These are phyloP conservation scores for Xylariaceae sp. DNA, from an alignment of 2,329 filamentous ascomycete species.

Conservation along the genomic window DNA sequence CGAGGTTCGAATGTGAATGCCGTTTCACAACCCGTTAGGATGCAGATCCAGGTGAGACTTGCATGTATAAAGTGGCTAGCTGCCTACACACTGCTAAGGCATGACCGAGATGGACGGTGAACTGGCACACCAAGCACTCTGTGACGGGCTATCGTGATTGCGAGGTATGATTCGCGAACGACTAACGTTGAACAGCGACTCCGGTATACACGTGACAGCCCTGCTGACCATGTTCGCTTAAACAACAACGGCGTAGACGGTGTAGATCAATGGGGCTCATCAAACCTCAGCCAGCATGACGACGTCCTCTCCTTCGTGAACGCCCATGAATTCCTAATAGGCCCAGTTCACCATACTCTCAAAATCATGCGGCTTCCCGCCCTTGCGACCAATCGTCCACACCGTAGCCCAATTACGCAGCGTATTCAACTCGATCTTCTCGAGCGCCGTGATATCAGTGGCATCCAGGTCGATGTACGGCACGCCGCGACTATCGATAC, in stretches of 20 bases:
- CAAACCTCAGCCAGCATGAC: too few species aligned
- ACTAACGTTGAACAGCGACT: neutral
- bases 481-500: slow-evolving; percentile 29
- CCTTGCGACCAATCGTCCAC: slow-evolving; percentile 12
- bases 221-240: neutral
- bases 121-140: neutral
- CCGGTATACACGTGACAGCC: neutral
- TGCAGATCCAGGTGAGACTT: neutral
- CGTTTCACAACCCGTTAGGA: neutral
- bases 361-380: neutral
- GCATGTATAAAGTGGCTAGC: neutral
- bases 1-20: neutral
- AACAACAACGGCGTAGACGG: neutral
- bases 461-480: slow-evolving; percentile 43
- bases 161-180: neutral
- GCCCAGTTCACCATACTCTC: neutral
- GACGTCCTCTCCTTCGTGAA: too few species aligned
- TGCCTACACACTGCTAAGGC: neutral
- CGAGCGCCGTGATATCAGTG: slow-evolving; percentile 48
- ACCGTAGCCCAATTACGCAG: slow-evolving; percentile 44
- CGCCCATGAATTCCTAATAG: neutral
- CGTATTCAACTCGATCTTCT: slow-evolving; percentile 42
- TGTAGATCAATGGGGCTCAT: neutral
- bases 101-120: neutral
- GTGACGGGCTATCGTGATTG: neutral